Conservation (phyloP, 495 filamentous ascomycete species). For the Aspergillus coremiiformis region DNA sequence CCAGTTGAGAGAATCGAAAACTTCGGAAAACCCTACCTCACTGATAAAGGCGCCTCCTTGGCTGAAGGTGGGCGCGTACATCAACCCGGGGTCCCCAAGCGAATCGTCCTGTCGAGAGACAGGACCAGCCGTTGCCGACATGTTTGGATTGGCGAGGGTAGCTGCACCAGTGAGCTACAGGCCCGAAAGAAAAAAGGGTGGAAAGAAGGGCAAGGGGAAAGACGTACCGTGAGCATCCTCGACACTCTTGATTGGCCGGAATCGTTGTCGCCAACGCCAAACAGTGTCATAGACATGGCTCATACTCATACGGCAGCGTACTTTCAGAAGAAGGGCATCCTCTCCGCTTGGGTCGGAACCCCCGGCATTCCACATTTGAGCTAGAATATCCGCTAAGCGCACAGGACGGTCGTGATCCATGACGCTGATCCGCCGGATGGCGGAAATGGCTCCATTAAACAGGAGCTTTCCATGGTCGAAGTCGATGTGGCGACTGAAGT, state of each 20-base stretch:
- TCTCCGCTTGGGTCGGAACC: conserved; percentile 25
- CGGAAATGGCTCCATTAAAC: conserved; percentile 69
- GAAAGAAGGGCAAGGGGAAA: not conserved
- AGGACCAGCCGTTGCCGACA: conserved; percentile 22
- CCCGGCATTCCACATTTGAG: conserved; percentile 45
- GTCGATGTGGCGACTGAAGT: conserved; percentile 59
- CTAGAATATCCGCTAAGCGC: conserved; percentile 39
- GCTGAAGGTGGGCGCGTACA: conserved; percentile 37
- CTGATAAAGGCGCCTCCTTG: conserved; percentile 37
- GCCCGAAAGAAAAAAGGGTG: not conserved
- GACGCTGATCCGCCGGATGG: conserved; percentile 73
- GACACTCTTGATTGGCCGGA: conserved; percentile 34
- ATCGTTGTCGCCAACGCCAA: conserved; percentile 43
- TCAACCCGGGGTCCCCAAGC: conserved; percentile 28
- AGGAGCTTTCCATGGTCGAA: conserved; percentile 67
- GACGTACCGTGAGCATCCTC: conserved; percentile 37
- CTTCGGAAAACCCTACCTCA: conserved; percentile 41
- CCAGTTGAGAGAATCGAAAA: conserved; percentile 44
- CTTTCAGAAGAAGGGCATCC: conserved; percentile 37
- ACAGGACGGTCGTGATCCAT: conserved; percentile 77
- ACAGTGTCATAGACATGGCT: conserved; percentile 46
- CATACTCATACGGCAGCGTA: conserved; percentile 46
- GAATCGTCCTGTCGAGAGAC: conserved; percentile 25
- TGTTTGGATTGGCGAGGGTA: conserved; percentile 23
- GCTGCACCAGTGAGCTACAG: conserved; percentile 17